Evolutionary conservation across 2,329 filamentous ascomycete genomes (phyloP).

Genomic region (Neopestalotiopsis sp.): DNA sequence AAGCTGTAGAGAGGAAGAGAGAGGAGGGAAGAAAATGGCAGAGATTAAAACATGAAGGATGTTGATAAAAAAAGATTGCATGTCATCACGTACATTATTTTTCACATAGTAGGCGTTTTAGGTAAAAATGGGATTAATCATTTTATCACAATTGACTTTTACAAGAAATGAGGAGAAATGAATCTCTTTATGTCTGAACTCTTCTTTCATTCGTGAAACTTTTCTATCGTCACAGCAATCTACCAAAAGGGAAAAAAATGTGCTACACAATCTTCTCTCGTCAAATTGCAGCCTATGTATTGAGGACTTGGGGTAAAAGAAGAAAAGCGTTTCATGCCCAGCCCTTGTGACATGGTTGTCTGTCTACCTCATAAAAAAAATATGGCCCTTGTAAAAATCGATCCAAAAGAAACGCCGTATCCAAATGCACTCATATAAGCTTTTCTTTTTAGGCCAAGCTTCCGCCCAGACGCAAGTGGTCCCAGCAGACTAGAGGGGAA

Average conservation of each 20-base stretch:
- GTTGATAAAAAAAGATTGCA: not conserved
- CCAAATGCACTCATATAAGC: constrained; percentile 8
- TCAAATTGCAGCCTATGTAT: not conserved
- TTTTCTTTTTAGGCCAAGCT: constrained; percentile 26
- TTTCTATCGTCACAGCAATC: not conserved
- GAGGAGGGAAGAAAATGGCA: not conserved
- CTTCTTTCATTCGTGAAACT: not conserved
- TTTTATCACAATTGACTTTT: not conserved
- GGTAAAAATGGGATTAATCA: not conserved
- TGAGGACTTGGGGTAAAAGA: not conserved
- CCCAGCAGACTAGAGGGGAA: constrained; percentile 34
- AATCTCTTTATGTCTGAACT: not conserved
- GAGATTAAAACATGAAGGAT: too few relatives aligned
- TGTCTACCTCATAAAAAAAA: not conserved
- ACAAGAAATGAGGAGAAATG: not conserved
- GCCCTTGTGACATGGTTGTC: not conserved
- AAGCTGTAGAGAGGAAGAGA: constrained; percentile 48
- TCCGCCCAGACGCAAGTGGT: constrained; percentile 36
- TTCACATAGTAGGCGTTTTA: not conserved
- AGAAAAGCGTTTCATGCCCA: not conserved
- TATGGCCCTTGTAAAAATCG: not conserved
- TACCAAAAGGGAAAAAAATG: not conserved
- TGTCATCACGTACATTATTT: not conserved
- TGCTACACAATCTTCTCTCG: not conserved
- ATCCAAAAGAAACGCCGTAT: constrained; percentile 4